Conservation (phyloP, 2,329 filamentous ascomycete genomes). For the Scortechinia acanthostroma region DNA sequence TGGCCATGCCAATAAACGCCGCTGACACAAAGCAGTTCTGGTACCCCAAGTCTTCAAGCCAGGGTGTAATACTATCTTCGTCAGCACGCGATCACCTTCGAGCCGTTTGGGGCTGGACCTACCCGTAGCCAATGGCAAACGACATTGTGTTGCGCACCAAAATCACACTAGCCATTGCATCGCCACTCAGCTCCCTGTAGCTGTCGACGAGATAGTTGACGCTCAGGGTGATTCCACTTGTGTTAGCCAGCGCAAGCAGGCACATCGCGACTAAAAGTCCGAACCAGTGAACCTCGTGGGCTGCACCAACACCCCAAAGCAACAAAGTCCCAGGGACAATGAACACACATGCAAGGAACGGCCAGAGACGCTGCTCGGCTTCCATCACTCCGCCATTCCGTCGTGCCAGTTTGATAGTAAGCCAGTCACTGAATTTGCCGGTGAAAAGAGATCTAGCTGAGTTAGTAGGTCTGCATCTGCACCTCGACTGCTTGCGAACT, state of each 20-base stretch:
- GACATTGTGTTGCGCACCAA: slow-evolving; percentile 36
- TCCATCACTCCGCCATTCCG: slow-evolving; percentile 28
- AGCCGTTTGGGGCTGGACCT: too few relatives aligned
- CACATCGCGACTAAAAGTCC: slow-evolving; percentile 17
- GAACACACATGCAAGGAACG: slow-evolving; percentile 21
- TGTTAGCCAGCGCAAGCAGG: slow-evolving; percentile 17
- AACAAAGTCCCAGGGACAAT: slow-evolving; percentile 21
- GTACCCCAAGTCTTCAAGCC: slow-evolving; percentile 29
- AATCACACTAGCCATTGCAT: slow-evolving; percentile 30
- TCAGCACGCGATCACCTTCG: not conserved
- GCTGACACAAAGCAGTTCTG: slow-evolving; percentile 34
- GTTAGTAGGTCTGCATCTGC: slow-evolving; percentile 5
- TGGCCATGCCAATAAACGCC: slow-evolving; percentile 23
- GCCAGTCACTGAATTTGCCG: slow-evolving; percentile 26
- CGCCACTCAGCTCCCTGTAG: slow-evolving; percentile 26
- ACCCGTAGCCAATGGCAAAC: slow-evolving; percentile 31
- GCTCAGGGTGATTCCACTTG: slow-evolving; percentile 23
- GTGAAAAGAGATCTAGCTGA: slow-evolving; percentile 21
- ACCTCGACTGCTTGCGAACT: slow-evolving; percentile 6
- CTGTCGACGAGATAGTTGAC: slow-evolving; percentile 29
- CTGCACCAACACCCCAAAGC: slow-evolving; percentile 22
- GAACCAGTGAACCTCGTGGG: slow-evolving; percentile 15
- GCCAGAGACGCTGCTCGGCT: slow-evolving; percentile 29
- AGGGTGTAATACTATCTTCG: slow-evolving; percentile 30
- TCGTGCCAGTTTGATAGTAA: slow-evolving; percentile 23